phyloP scores from a whole-genome alignment of 2,329 filamentous ascomycete genomes.

The Magnaporthiopsis incrustans region DNA sequence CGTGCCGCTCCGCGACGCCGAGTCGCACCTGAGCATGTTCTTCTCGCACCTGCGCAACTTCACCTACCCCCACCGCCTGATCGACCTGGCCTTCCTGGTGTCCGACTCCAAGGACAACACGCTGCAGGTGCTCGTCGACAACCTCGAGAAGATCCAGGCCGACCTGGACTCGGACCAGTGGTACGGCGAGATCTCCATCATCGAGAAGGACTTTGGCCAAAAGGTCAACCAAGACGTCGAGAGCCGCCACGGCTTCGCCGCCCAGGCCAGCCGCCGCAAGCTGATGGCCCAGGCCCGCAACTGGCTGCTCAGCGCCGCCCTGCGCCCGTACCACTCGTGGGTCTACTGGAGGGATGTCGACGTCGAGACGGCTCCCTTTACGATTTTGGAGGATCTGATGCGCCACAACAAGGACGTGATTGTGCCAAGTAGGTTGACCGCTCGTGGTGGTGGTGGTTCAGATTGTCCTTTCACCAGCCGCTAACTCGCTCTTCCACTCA shows the following conservation, averaged over 20 bases:
- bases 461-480: not conserved
- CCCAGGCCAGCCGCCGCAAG: constrained; percentile 87
- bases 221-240: constrained; percentile 97
- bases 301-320: constrained; percentile 87
- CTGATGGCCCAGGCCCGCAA: constrained; percentile 97
- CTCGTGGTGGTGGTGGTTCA: constrained; percentile 3
- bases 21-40: constrained; percentile 92
- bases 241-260: constrained; percentile 93
- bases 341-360: constrained; percentile 99
- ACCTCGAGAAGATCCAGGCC: constrained; percentile 71
- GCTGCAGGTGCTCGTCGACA: constrained; percentile 63
- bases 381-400: constrained; percentile 96
- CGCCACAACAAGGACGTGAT: constrained; percentile 98
- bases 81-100: constrained; percentile 93
- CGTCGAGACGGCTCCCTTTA: constrained; percentile 93
- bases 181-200: constrained; percentile 94
- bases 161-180: constrained; percentile 71
- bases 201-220: constrained; percentile 98
- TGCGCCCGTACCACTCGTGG: constrained; percentile 95
- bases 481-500: constrained; percentile 29
- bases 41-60: constrained; percentile 96
- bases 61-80: constrained; percentile 92
- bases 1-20: constrained; percentile 86
- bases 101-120: constrained; percentile 96
- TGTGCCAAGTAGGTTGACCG: constrained; percentile 72